Conservation (phyloP, 192 early-diverging fungal species). For the Coemansia sp. region DNA sequence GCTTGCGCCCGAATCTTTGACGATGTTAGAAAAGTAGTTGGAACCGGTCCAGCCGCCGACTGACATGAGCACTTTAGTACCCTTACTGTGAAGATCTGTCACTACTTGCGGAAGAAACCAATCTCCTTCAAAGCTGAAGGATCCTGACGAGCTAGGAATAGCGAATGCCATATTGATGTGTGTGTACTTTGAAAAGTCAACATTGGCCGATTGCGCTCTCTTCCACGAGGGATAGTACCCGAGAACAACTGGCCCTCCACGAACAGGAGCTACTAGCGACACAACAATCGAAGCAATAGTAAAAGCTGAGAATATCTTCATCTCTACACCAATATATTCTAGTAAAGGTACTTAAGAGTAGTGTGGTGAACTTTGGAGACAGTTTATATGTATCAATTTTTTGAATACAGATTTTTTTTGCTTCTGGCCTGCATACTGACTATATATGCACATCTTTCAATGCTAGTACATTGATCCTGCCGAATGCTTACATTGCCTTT, state of each 20-base stretch:
- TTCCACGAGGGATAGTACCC: conserved; percentile 51
- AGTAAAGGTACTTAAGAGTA: too few relatives aligned
- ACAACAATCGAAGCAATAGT: too few relatives aligned
- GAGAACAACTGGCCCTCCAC: conserved; percentile 17
- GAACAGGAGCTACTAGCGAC: too few relatives aligned
- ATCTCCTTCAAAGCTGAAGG: conserved; percentile 32
- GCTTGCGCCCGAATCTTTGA: conserved; percentile 44
- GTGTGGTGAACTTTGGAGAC: too few relatives aligned
- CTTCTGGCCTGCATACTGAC: too few relatives aligned
- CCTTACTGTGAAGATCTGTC: conserved; percentile 51
- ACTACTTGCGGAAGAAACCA: conserved; percentile 51
- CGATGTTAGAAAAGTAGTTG: conserved; percentile 61
- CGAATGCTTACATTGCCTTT: too few relatives aligned
- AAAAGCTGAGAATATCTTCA: too few relatives aligned
- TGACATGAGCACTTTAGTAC: conserved; percentile 62
- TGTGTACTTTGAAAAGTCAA: conserved; percentile 58
- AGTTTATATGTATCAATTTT: too few relatives aligned
- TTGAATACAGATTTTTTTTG: too few relatives aligned
- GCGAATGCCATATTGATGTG: conserved; percentile 71
- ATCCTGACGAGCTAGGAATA: conserved; percentile 38
- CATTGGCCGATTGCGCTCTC: conserved; percentile 12
- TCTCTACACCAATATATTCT: too few relatives aligned
- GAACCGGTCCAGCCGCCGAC: conserved; percentile 74
- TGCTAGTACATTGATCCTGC: too few relatives aligned
- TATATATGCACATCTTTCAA: too few relatives aligned